These are phyloP conservation scores for Canavalia gladiata DNA, from an alignment of 306 rosid species.

Conservation along the genomic window DNA sequence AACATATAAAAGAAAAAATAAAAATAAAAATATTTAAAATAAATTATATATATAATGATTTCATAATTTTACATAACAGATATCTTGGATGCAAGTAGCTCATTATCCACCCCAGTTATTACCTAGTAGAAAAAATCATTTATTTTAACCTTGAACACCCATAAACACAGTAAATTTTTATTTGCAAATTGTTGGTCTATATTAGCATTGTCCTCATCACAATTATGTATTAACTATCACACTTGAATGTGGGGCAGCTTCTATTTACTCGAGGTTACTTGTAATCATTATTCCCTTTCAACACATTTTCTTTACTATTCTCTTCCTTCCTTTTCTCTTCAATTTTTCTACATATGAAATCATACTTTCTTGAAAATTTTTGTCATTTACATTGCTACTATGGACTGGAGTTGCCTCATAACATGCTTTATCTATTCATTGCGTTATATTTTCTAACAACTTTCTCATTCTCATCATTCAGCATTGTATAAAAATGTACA, in stretches of 20 bases:
- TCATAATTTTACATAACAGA: too few relatives aligned
- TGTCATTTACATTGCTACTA: background rate
- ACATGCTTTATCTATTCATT: background rate
- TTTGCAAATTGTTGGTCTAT: background rate
- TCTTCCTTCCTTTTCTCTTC: background rate
- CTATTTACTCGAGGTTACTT: background rate
- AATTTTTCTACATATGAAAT: background rate
- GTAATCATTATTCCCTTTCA: background rate
- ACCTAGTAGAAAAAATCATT: too few relatives aligned
- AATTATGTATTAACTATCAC: background rate
- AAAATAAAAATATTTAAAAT: too few relatives aligned
- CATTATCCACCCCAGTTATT: too few relatives aligned
- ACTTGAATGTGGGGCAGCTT: constrained; percentile 6
- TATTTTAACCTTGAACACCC: too few relatives aligned
- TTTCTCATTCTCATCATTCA: constrained; percentile 7
- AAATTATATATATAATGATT: too few relatives aligned
- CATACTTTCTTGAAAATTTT: background rate
- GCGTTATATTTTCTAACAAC: constrained; percentile 3
- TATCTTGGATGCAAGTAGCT: too few relatives aligned
- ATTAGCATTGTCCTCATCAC: background rate
- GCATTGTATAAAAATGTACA: constrained; percentile 20
- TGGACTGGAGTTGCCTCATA: background rate
- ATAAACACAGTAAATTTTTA: background rate
- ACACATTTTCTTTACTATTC: background rate
- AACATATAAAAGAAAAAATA: too few relatives aligned